phyloP scores from a whole-genome alignment of 179 eudicot species.

The Camellia oleifera region DNA sequence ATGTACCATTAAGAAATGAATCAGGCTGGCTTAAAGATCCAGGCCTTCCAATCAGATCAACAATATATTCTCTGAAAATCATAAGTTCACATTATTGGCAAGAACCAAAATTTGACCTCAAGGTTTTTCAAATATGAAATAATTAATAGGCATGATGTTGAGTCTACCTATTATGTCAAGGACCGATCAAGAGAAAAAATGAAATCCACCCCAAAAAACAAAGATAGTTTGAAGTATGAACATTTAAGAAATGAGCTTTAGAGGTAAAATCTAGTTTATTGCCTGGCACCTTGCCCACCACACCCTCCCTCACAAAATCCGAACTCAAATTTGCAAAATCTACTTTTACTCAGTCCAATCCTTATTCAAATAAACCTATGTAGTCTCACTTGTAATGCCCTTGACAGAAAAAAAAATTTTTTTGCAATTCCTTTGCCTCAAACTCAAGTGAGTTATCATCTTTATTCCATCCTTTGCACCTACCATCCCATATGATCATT shows the following conservation, averaged over 20 bases:
- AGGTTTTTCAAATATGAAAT: not conserved
- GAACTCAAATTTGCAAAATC: not conserved
- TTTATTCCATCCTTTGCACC: not conserved
- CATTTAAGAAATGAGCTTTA: not conserved
- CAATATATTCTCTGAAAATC: slow-evolving; percentile 59
- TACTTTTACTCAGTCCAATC: not conserved
- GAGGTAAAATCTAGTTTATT: too few species aligned
- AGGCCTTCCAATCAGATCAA: slow-evolving; percentile 62
- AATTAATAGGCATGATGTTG: not conserved
- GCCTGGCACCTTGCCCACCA: not conserved
- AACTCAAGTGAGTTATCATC: not conserved
- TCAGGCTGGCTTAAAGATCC: slow-evolving; percentile 64
- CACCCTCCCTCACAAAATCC: too few species aligned
- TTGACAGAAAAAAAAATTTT: too few species aligned
- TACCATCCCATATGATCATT: not conserved
- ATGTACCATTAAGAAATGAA: slow-evolving; percentile 56
- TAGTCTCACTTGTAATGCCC: not conserved
- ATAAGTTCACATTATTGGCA: not conserved
- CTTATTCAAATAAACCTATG: not conserved
- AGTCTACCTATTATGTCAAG: not conserved
- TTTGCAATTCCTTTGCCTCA: not conserved
- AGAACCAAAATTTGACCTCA: not conserved
- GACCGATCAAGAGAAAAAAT: not conserved
- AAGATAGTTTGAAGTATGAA: not conserved
- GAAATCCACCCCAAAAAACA: not conserved